Evolutionary conservation across 108 stramenopile genomes (phyloP).

Genomic region (Nannochloropsis salina): DNA sequence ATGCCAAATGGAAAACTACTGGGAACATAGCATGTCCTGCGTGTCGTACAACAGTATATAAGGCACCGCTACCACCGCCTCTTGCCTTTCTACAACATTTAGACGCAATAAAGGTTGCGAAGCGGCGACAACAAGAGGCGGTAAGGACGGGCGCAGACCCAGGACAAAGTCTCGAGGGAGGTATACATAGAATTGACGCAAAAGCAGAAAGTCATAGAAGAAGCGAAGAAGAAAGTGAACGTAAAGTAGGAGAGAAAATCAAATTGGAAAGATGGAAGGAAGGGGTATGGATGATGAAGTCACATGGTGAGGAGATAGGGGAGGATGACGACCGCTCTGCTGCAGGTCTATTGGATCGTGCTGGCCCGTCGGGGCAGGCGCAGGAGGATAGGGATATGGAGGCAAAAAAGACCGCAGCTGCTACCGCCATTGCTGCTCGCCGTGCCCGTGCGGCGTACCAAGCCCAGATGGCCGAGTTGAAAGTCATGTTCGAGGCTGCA

Average conservation of each 20-base stretch:
- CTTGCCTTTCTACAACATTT: background rate
- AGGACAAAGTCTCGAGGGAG: no score
- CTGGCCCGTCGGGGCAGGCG: background rate
- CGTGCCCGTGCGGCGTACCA: background rate
- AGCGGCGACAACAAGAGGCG: background rate
- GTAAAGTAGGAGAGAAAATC: no score
- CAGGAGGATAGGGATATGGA: background rate
- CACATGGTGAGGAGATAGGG: background rate
- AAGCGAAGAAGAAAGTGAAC: no score
- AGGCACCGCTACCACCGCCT: conserved; percentile 1
- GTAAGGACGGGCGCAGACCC: background rate
- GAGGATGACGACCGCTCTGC: background rate
- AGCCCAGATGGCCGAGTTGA: background rate
- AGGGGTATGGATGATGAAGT: no score
- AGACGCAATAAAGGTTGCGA: background rate
- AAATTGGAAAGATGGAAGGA: no score
- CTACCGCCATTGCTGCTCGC: conserved; percentile 13
- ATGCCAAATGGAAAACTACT: background rate
- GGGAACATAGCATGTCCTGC: background rate
- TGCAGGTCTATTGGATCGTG: background rate
- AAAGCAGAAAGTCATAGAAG: no score
- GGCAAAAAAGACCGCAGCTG: background rate
- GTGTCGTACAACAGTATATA: background rate
- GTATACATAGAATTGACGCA: no score
- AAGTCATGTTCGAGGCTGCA: background rate